Evolutionary conservation across 495 filamentous ascomycete species (phyloP).

Genomic region (Lepidopterella palustris): DNA sequence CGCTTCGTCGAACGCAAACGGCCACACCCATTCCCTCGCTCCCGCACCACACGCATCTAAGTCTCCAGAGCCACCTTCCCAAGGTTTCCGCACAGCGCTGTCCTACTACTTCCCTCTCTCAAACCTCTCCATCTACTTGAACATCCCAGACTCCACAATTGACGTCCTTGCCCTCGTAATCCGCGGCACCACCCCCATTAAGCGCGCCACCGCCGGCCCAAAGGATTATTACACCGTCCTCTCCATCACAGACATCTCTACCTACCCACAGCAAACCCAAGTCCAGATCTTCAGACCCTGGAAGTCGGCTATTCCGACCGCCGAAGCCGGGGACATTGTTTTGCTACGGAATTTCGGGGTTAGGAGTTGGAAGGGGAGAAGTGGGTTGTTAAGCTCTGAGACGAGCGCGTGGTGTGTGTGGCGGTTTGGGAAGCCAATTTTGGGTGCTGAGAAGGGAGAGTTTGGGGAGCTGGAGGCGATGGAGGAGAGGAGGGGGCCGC

Average conservation of each 20-base stretch:
- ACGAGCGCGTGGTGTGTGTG: conserved; percentile 39
- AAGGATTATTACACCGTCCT: conserved; percentile 65
- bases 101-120: conserved; percentile 63
- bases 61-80: conserved; percentile 20
- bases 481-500: conserved; percentile 52
- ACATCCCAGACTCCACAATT: conserved; percentile 32
- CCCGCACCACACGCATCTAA: neutral
- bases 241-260: conserved; percentile 60
- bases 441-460: conserved; percentile 27
- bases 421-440: conserved; percentile 28
- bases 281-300: conserved; percentile 72
- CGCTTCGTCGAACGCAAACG: neutral
- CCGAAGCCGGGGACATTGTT: conserved; percentile 65
- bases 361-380: conserved; percentile 42
- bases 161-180: conserved; percentile 66
- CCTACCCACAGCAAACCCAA: conserved; percentile 19
- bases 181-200: conserved; percentile 46
- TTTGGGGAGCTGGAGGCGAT: conserved; percentile 38
- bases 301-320: conserved; percentile 60
- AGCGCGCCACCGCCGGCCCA: conserved; percentile 57
- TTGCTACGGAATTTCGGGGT: conserved; percentile 72
- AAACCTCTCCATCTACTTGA: conserved; percentile 41
- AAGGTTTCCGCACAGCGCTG: conserved; percentile 54
- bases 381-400: conserved; percentile 43
- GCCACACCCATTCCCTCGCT: conserved; percentile 9